Base-by-base conservation (phyloP, 371 early-diverging fungal genomes). In the Mortierella sp. region DNA sequence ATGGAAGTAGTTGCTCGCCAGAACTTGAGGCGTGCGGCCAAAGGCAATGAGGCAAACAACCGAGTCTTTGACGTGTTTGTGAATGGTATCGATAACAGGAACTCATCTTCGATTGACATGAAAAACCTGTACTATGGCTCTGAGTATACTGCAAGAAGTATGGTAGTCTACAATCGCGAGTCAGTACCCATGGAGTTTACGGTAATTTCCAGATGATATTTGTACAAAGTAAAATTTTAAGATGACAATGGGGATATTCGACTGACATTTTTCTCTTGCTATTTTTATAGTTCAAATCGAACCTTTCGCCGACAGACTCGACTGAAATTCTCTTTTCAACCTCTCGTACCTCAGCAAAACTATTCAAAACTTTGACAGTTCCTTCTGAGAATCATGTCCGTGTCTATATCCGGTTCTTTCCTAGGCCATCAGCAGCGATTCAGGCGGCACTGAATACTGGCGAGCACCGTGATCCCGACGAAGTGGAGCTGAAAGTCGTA, bases 1-100 rank as follows among this genome's bases (percentile, higher is more conserved):
- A 88, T 91, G 89, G 94, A 87, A 65, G 90, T 94, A 8, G 94
- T 94, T 45, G 92, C 91, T 16, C 81, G 89, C 43, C 92, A 91
- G 77, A 91, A 91, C 73, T 55, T 92, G 39, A 67, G 85, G 55
- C 85, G 89, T 18, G 72, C 75, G 11, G 54, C 80, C n/a, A 75
- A 68, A 35, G 72, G 72, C 24, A 69, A 79, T 28, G 70, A 77
- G 28, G 55, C 74, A 32, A 84, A 75, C 62, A 89, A 86, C 68
- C 84, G 86, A 35, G 91, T 93, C 1, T 94, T 93, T 84, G 92
- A 92, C 61, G 90, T 93, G 11, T 88, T 83, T 74, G 89, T 88
- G 10, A 89, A 90, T 64, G 92, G 89, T 3, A 69, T 91, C 30
- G 89, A 89, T 57, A 37, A 68, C 47, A 87, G 75, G 64, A 81